These are phyloP conservation scores for Glaciozyma martinii DNA, from an alignment of 768 basidiomycete species.

Conservation along the genomic window DNA sequence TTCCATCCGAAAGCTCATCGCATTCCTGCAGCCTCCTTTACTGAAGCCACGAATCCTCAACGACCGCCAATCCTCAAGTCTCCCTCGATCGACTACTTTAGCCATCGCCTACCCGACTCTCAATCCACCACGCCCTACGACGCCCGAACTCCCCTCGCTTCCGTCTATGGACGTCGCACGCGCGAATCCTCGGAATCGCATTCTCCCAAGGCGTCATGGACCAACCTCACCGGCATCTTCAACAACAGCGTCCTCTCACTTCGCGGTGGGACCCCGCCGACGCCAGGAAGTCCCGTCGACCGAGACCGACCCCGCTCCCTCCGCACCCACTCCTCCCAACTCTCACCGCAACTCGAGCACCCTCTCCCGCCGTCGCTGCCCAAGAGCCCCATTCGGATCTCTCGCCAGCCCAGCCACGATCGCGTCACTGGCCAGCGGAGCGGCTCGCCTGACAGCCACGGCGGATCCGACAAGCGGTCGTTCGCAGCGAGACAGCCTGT, in stretches of 20 bases:
- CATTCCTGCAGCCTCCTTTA: not conserved
- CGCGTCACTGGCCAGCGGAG: not conserved
- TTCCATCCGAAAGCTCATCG: not conserved
- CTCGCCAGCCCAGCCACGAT: not conserved
- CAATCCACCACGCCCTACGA: not conserved
- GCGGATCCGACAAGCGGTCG: not conserved
- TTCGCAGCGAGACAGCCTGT: not conserved
- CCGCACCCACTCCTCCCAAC: not conserved
- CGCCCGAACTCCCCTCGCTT: conserved; percentile 15
- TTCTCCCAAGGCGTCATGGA: conserved; percentile 23
- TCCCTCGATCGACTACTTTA: conserved; percentile 25
- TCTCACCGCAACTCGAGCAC: not conserved
- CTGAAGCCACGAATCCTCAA: not conserved
- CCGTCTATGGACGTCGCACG: not conserved
- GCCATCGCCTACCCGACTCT: conserved; percentile 19
- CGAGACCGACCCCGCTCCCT: not conserved
- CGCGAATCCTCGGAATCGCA: conserved; percentile 4
- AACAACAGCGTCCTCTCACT: conserved; percentile 27
- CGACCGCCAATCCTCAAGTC: not conserved
- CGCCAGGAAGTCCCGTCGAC: conserved; percentile 13
- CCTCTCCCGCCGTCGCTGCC: not conserved
- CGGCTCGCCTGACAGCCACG: not conserved
- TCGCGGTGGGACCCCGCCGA: conserved; percentile 5
- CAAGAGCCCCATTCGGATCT: not conserved
- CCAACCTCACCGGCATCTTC: conserved; percentile 29